Evolutionary conservation across 148 eudicot species (phyloP).

Genomic region (Silene uniflora): DNA sequence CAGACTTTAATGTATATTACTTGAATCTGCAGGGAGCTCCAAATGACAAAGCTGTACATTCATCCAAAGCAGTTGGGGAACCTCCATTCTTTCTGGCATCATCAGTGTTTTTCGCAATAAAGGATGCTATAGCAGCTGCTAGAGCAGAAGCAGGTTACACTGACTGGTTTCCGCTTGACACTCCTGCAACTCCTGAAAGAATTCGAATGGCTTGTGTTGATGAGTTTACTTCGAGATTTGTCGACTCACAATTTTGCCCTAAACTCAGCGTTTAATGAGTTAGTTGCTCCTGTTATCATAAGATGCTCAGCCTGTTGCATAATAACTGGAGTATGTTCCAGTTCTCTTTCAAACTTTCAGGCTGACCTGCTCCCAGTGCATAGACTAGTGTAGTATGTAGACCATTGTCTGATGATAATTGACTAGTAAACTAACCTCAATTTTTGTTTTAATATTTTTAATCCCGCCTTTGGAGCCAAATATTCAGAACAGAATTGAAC

Average conservation of each 20-base stretch:
- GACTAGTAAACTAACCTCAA: too few species aligned
- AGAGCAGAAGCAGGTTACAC: conserved; percentile 61
- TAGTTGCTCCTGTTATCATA: background rate
- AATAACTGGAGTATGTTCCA: background rate
- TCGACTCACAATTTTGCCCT: conserved; percentile 53
- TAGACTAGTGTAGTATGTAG: too few species aligned
- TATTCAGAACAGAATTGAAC: too few species aligned
- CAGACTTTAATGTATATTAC: background rate
- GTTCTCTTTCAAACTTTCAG: too few species aligned
- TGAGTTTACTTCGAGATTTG: conserved; percentile 49
- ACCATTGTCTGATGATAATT: too few species aligned
- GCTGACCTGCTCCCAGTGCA: too few species aligned
- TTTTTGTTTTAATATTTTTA: too few species aligned
- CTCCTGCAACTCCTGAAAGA: conserved; percentile 94
- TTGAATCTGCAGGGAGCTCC: conserved; percentile 62
- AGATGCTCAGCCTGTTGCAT: background rate
- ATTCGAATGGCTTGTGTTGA: conserved; percentile 89
- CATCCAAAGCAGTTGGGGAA: conserved; percentile 96
- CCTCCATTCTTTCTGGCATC: conserved; percentile 98
- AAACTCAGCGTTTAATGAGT: conserved; percentile 62
- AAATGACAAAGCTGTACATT: conserved; percentile 82
- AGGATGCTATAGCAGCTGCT: conserved; percentile 84
- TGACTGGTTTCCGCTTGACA: conserved; percentile 95
- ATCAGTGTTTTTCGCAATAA: conserved; percentile 79
- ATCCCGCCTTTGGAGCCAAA: too few species aligned